Percentiles rank a stretch among this genome's conserved stretches.
phyloP scores from a whole-genome alignment of 768 basidiomycete genomes.

The Pulveroboletus sp. region DNA sequence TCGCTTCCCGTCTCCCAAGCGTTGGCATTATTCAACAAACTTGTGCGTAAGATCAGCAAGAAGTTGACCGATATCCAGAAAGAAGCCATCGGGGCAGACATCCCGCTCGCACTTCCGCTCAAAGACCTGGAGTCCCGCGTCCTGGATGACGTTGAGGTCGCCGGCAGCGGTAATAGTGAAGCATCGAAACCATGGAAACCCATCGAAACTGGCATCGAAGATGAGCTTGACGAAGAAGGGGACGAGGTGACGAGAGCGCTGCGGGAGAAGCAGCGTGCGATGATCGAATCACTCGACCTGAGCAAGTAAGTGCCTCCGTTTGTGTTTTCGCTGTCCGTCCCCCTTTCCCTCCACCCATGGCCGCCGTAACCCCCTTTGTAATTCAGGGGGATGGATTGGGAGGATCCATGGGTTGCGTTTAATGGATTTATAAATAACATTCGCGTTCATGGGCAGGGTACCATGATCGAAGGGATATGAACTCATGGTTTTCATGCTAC shows the following conservation, averaged over 20 bases:
- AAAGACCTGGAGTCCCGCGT: conserved; percentile 18
- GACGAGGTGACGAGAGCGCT: conserved; percentile 52
- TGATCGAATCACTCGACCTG: conserved; percentile 86
- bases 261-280: conserved; percentile 73
- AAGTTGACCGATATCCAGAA: conserved; percentile 75
- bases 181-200: conserved; percentile 38
- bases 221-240: conserved; percentile 77
- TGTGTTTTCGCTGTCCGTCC: background rate
- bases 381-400: background rate
- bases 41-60: conserved; percentile 80
- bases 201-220: conserved; percentile 46
- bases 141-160: conserved; percentile 9
- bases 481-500: background rate
- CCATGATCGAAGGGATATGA: background rate
- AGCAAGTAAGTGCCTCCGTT: conserved; percentile 59
- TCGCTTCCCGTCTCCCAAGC: conserved; percentile 81
- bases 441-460: background rate
- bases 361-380: conserved; percentile 7
- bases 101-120: conserved; percentile 42
- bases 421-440: background rate
- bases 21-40: conserved; percentile 87
- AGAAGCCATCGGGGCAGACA: conserved; percentile 62
- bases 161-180: conserved; percentile 4
- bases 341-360: background rate
- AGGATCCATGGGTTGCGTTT: background rate